Evolutionary conservation across 2,329 filamentous ascomycete genomes (phyloP).

Genomic region (Ophiostoma sp.): DNA sequence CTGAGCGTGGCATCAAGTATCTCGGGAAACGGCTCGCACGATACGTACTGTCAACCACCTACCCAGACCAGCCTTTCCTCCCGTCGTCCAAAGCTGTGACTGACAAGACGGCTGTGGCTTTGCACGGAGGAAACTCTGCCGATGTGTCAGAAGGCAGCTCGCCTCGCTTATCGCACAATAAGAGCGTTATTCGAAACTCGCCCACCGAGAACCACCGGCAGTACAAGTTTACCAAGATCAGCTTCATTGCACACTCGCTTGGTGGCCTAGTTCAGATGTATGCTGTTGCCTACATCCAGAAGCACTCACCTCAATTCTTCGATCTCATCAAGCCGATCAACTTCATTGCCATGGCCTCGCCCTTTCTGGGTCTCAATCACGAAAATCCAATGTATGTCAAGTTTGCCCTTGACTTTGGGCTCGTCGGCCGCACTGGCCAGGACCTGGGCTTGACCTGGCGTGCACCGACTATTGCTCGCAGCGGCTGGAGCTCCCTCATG

Average conservation of each 20-base stretch:
- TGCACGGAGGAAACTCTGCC: conserved; percentile 15
- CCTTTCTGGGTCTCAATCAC: conserved; percentile 87
- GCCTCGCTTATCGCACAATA: conserved; percentile 37
- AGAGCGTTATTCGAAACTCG: conserved; percentile 48
- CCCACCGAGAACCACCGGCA: conserved; percentile 41
- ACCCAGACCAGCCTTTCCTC: conserved; percentile 85
- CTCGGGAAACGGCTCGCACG: conserved; percentile 90
- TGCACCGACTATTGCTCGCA: conserved; percentile 76
- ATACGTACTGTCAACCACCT: conserved; percentile 83
- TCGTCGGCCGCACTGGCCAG: conserved; percentile 93
- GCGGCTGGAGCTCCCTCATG: conserved; percentile 83
- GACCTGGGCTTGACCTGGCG: conserved; percentile 94
- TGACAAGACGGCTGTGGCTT: conserved; percentile 40
- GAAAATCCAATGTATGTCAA: conserved; percentile 97
- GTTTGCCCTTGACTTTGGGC: conserved; percentile 90
- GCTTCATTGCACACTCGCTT: conserved; percentile 87
- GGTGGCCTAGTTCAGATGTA: conserved; percentile 90
- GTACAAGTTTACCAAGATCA: conserved; percentile 89
- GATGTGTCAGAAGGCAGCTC: background rate
- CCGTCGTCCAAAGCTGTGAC: conserved; percentile 54
- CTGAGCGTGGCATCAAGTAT: conserved; percentile 94
- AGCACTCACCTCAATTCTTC: conserved; percentile 90
- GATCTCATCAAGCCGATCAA: conserved; percentile 80
- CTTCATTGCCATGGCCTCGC: conserved; percentile 81
- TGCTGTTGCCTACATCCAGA: conserved; percentile 92